phyloP scores from a whole-genome alignment of 2,329 filamentous ascomycete genomes.

The Harringtonia aguacate region DNA sequence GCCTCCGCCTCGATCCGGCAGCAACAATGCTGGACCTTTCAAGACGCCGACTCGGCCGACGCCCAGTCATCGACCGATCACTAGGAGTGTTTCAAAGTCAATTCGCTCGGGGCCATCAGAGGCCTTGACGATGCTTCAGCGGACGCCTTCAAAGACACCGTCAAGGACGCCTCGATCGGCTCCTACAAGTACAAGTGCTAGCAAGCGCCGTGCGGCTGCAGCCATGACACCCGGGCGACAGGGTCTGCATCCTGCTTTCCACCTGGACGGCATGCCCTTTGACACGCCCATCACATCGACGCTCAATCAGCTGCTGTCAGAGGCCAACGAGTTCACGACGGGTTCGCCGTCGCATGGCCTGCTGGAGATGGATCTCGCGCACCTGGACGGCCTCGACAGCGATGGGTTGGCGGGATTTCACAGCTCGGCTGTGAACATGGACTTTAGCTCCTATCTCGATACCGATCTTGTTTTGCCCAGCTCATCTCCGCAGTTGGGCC shows the following conservation, averaged over 20 bases:
- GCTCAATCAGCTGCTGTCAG: constrained; percentile 53
- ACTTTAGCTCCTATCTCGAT: constrained; percentile 37
- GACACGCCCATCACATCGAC: constrained; percentile 52
- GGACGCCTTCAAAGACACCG: constrained; percentile 33
- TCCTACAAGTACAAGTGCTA: constrained; percentile 22
- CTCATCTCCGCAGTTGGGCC: constrained; percentile 30
- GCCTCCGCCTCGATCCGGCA: constrained; percentile 20
- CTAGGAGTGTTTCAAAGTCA: constrained; percentile 48
- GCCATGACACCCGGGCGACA: constrained; percentile 8
- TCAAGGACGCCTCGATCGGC: constrained; percentile 20
- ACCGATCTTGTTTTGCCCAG: constrained; percentile 37
- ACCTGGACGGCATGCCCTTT: constrained; percentile 21
- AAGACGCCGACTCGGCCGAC: constrained; percentile 55
- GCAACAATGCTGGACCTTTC: constrained; percentile 31
- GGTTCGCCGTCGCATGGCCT: constrained; percentile 25
- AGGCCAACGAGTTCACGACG: constrained; percentile 35
- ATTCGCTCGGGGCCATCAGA: constrained; percentile 37
- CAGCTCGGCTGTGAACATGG: constrained; percentile 19
- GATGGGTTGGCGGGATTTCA: constrained; percentile 19
- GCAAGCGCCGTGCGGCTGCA: constrained; percentile 26
- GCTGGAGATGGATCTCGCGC: constrained; percentile 31
- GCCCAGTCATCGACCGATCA: constrained; percentile 49
- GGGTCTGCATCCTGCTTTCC: constrained; percentile 22
- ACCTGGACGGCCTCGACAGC: constrained; percentile 26
- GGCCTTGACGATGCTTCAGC: constrained; percentile 25